Evolutionary conservation across 164 flowering plant genomes (phyloP), one percentile per base, ranked within the genome.

Genomic region (Kingdonia uniflora): DNA sequence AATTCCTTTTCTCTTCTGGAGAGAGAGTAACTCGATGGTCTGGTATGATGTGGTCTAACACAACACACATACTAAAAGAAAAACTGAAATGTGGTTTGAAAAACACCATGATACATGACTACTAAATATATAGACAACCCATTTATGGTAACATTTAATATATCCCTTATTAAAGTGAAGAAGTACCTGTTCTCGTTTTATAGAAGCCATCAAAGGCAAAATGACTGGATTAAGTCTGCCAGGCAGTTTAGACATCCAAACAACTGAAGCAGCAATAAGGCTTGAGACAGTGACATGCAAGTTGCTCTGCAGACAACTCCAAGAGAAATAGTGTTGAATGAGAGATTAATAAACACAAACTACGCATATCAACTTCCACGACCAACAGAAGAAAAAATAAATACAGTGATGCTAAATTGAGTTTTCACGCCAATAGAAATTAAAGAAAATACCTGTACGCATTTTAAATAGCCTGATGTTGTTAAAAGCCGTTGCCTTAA

Each of bases 191-290:
- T 94, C 99, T 64, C 89, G 75, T 70, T 75, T 94, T 37, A 94
- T 70, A 22, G 99, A 85, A 63, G 99, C 95, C 99, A 94, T 94
- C 63, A 94, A 58, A 44, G 99, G 97, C 53, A 89, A 71, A 58
- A 94, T 94, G 23, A 94, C 69, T 13, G 99, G 97, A 74, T 86
- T 94, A 42, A 94, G 83, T 65, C 71, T 75, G 19, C 75, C 64
- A 47, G 99, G 99, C 37, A 94, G 79, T 56, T 88, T 87, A 52
- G 95, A 84, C 77, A 83, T 82, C 97, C 96, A 88, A 40, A 86
- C 89, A 66, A 83, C 82, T 26, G 99, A 86, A 59, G 95, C 84
- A 61, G 99, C 99, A 65, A 84, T 71, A 57, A 89, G 75, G 46
- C 96, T 71, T 42, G 89, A 61, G 12, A 94, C 99, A 55, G 90